phyloP scores from a whole-genome alignment of 371 early-diverging fungal genomes.

The Mucor mucedo region DNA sequence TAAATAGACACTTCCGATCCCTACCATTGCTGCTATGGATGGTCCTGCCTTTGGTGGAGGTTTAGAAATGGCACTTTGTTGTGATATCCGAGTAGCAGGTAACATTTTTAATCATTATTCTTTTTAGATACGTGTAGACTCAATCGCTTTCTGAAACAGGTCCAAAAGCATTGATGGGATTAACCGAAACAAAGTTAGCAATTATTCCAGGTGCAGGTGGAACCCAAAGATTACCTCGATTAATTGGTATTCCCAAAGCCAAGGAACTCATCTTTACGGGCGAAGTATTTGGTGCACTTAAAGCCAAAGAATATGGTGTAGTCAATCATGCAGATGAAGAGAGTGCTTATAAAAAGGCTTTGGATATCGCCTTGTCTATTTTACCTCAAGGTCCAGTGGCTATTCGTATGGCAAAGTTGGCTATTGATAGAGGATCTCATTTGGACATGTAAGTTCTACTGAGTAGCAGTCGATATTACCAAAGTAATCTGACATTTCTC shows the following conservation, averaged over 20 bases:
- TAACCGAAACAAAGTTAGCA: constrained; percentile 94
- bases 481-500: too few relatives aligned
- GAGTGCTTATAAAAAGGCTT: constrained; percentile 73
- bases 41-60: constrained; percentile 97
- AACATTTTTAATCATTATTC: constrained; percentile 9
- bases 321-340: constrained; percentile 79
- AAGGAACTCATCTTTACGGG: constrained; percentile 95
- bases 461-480: neutral
- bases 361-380: constrained; percentile 83
- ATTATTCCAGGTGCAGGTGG: constrained; percentile 99
- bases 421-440: constrained; percentile 82
- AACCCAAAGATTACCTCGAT: constrained; percentile 88
- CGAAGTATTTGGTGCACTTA: constrained; percentile 63
- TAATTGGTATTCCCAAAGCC: constrained; percentile 87
- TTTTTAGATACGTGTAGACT: neutral
- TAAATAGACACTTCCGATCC: constrained; percentile 78
- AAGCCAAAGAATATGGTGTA: constrained; percentile 77
- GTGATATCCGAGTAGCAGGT: constrained; percentile 91
- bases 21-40: constrained; percentile 95
- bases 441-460: constrained; percentile 74
- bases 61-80: constrained; percentile 90
- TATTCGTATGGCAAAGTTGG: constrained; percentile 85
- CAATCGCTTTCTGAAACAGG: constrained; percentile 30
- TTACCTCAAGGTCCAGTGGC: constrained; percentile 91
- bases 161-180: constrained; percentile 80